Evolutionary conservation across 169 alveolate genomes (phyloP), one percentile per base, ranked within the genome.

Genomic region (Prorocentrum cordatum): DNA sequence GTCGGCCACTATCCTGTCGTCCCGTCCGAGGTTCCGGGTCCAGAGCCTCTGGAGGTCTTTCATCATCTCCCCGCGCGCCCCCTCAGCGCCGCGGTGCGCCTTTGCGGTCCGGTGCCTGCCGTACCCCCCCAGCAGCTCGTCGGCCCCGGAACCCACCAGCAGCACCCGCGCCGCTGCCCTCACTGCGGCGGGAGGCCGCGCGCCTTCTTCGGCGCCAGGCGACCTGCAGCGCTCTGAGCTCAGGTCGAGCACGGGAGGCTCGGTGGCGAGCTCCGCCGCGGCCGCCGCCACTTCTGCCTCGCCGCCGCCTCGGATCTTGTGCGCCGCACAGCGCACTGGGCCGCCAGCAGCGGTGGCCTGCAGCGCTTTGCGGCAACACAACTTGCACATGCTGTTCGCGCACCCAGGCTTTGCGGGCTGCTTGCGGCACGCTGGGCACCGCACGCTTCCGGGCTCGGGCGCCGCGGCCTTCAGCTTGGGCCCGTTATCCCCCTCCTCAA

Each of bases 81-180:
- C 91, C 35, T 67, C 91, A 22, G 70, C 70, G 1, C 91, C 91
- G 35, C 83, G 70, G 61, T 64, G 47, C n/a, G 26, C 72, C 16
- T 62, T 82, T 1, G 83, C 80, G 5, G 91, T 83, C 70, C 80
- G 83, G 32, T 83, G 83, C 7, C 91, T 82, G 32, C 72, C 39
- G 72, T 83, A 83, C 12, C 91, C 91, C 14, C 91, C 91, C 59
- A 83, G 27, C 27, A 83, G 83, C 45, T 83, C 91, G 24, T 83
- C 91, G 18, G 91, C 91, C 3, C 91, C 91, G 2, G 27, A 3
- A 22, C 14, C n/a, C 10, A 2, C 18, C 18, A 42, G 58, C 58
- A 42, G 18, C 58, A 42, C 58, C 18, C 18, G 10, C 58, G 58
- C n/a, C 18, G n/a, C 58, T 12, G 58, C n/a, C 58, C 18, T 42